Evolutionary conservation across 805 yeast genomes (phyloP), one percentile per base, ranked within the genome.

Genomic region (Debaryomyces prosopidis): DNA sequence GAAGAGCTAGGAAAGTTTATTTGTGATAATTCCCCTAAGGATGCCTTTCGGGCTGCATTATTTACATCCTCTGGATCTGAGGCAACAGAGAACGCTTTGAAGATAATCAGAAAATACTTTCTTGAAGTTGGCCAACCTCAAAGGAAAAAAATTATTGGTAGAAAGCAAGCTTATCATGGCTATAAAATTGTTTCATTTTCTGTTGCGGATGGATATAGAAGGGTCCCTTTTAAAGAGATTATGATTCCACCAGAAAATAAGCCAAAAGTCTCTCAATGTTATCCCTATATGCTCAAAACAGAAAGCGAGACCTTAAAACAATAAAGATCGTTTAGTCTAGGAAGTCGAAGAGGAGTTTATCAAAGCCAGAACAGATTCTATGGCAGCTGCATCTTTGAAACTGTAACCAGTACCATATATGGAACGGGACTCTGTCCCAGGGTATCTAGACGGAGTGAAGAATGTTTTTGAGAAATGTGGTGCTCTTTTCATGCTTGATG

Each of bases 41-140:
- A 69, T n/a, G 68, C 75, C 4, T 74, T 75, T 53, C 66, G 63
- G 36, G 57, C 69, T 42, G 77, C 76, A 4, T 58, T n/a, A n/a
- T 72, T 70, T 60, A 69, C 58, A 12, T 50, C 57, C 12, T 63
- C 66, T 7, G 68, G 68, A 10, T 58, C 65, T 26, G 68, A 63
- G 45, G 53, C 65, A 14, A 63, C 59, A 42, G 66, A 63, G 41
- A 55, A 58, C 47, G 60, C 64, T 9, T 40, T 62, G 47, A 63
- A 60, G 50, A 54, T 60, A 26, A 54, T 57, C 37, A 54, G 59
- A 45, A 66, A 60, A 43, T 62, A 62, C 44, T 54, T 49, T 46
- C 19, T 53, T 23, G 66, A 60, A 47, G 57, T 42, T 36, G 60
- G 61, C 16, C 43, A 60, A 35, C n/a, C n/a, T n/a, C 41, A 57